Evolutionary conservation across 352 stramenopile genomes (phyloP).

Genomic region (Phytophthora uliginosa): DNA sequence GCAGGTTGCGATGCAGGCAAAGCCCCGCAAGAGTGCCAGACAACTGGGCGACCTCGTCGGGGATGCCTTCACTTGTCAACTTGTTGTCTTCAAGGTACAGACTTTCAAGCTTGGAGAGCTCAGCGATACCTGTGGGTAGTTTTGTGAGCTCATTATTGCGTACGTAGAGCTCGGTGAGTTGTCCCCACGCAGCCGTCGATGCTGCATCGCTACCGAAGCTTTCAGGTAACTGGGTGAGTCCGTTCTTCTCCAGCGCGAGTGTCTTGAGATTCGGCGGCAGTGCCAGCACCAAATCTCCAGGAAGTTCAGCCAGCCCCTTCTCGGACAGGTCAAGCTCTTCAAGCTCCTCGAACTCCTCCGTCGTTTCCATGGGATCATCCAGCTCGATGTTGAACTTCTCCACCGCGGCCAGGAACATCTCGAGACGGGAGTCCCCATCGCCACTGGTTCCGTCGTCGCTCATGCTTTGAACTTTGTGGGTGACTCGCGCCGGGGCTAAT

Average conservation of each 20-base stretch:
- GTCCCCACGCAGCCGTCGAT: conserved; percentile 37
- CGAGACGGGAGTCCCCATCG: conserved; percentile 43
- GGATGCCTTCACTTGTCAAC: conserved; percentile 71
- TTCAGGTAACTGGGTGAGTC: conserved; percentile 60
- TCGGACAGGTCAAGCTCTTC: conserved; percentile 89
- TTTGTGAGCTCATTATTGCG: conserved; percentile 76
- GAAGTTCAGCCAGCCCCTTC: conserved; percentile 74
- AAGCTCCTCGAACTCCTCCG: conserved; percentile 73
- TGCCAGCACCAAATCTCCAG: conserved; percentile 57
- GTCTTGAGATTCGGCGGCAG: conserved; percentile 75
- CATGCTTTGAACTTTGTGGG: conserved; percentile 41
- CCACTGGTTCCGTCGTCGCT: conserved; percentile 52
- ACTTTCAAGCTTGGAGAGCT: conserved; percentile 76
- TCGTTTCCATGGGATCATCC: conserved; percentile 68
- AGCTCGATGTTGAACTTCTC: conserved; percentile 80
- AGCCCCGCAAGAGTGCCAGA: conserved; percentile 64
- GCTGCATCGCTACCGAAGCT: conserved; percentile 44
- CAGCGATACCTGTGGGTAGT: conserved; percentile 61
- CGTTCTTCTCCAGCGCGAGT: conserved; percentile 87
- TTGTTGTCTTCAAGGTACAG: conserved; percentile 91
- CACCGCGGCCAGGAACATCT: conserved; percentile 66
- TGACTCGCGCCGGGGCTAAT: conserved; percentile 20
- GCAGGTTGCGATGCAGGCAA: conserved; percentile 84
- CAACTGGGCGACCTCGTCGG: conserved; percentile 56
- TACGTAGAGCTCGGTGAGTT: conserved; percentile 87